Evolutionary conservation across 768 basidiomycete species (phyloP), one percentile per base, ranked within the genome.

Genomic region (Mycena vitilis): DNA sequence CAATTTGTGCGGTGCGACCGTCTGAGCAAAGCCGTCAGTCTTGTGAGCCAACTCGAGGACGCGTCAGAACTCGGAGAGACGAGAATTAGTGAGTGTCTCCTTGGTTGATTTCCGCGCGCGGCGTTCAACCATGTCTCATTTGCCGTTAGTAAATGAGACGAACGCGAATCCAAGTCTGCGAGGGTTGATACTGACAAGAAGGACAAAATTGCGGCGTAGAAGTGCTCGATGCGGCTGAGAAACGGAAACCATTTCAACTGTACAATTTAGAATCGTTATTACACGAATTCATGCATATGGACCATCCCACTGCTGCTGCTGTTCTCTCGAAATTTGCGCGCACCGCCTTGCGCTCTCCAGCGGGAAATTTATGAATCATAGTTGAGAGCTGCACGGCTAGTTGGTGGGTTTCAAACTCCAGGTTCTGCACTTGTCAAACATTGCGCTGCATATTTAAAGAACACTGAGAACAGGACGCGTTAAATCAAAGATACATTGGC

Each of bases 21-120:
- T 48, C 49, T 30, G 60, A 52, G 49, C 25, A 44, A 15, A n/a
- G 30, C 23, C 48, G 25, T 18, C 38, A 2, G 58, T 48, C 58
- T 5, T 45, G 36, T 10, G 45, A 45, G 34, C 11, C 52, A 18
- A 37, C 22, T 20, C 60, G 25, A 20, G 18, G 18, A 52, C 37
- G 49, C 30, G 36, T 40, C 34, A 34, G 52, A 30, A 18, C 25
- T 38, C 40, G 11, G 22, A 36, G 20, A 37, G 20, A 30, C 25
- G 48, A 16, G 13, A n/a, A 37, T 23, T 55, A 12, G 54, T 56
- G 54, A 56, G 54, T 56, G 54, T 56, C 38, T 56, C 16, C 38
- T 10, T 56, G 38, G 13, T 12, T 40, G 15, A 11, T 11, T 40
- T 40, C 15, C 15, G 12, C 20, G 22, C 38, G 54, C 12, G 22